Evolutionary conservation across 495 filamentous ascomycete genomes (phyloP), one percentile per base, ranked within the genome.

Genomic region (Neurospora cerealis): DNA sequence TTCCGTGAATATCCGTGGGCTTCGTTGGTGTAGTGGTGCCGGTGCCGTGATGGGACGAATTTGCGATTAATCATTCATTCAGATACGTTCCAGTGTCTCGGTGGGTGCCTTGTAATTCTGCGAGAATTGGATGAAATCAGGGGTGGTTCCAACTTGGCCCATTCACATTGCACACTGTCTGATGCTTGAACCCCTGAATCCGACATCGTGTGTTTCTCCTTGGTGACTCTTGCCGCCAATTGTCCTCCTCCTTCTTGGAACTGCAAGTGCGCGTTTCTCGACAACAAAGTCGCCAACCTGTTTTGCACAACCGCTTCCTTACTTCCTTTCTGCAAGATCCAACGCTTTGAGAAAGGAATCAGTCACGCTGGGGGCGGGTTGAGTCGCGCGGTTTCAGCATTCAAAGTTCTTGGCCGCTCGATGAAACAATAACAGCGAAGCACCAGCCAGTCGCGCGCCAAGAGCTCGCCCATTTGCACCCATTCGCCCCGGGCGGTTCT

Each of bases 361-460:
- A 37, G 36, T 37, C n/a, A 34, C 66, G n/a, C 70, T 70, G 70
- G 71, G 73, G 72, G 71, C 74, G 72, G 77, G 74, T 46, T 73
- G 72, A 70, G 78, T 73, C 71, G 73, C 73, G 72, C 74, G 36
- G 78, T 79, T 76, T 79, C 78, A 79, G 73, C 62, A 66, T 66
- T 34, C 54, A 66, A 34, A 34, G 62, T 71, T 73, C 24, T 69
- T 72, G 77, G 72, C 76, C 78, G 69, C 74, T 79, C 74, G 75
- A 76, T 78, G 79, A 78, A 77, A 80, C 79, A 46, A 72, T 72
- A 76, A 62, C 38, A 77, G 74, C 74, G 34, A 71, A 44, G 32
- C 71, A 72, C 44, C 34, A 28, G 71, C 42, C 42, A 73, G 72
- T 76, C 75, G 78, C 78, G 75, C 70, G 75, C 78, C 72, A 76